Percentiles rank a stretch among this genome's conserved stretches.
Conservation (phyloP, 306 rosid genomes). For the Vigna angularis region DNA sequence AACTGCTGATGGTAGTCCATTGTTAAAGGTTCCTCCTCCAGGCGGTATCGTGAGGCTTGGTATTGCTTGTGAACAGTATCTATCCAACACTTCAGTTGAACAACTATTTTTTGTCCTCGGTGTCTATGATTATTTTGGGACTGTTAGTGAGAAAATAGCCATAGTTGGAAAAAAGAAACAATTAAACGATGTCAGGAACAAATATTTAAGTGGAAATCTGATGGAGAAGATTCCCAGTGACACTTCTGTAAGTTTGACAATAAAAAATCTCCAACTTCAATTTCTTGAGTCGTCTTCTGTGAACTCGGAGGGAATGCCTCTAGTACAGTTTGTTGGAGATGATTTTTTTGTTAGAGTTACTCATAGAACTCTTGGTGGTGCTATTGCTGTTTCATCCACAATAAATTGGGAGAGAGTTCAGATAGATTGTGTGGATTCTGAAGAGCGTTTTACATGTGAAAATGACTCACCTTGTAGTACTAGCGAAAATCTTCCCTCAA, state of each 20-base stretch:
- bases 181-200: slow-evolving; percentile 42
- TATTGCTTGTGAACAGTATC: slow-evolving; percentile 76
- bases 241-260: slow-evolving; percentile 69
- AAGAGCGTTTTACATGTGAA: slow-evolving; percentile 53
- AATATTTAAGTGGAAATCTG: slow-evolving; percentile 55
- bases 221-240: slow-evolving; percentile 82
- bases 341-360: slow-evolving; percentile 71
- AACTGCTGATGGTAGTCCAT: slow-evolving; percentile 89
- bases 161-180: slow-evolving; percentile 60
- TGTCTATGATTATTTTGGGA: slow-evolving; percentile 81
- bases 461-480: slow-evolving; percentile 48
- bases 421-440: slow-evolving; percentile 73
- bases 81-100: slow-evolving; percentile 82
- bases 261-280: slow-evolving; percentile 73
- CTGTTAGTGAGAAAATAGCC: slow-evolving; percentile 79
- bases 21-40: slow-evolving; percentile 85
- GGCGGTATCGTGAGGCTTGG: slow-evolving; percentile 93
- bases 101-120: slow-evolving; percentile 83
- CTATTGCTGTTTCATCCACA: slow-evolving; percentile 79
- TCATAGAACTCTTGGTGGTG: slow-evolving; percentile 95
- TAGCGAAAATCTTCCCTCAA: slow-evolving; percentile 54
- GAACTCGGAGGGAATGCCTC: slow-evolving; percentile 70
- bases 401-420: slow-evolving; percentile 76
- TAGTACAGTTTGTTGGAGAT: slow-evolving; percentile 81
- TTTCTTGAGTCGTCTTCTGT: slow-evolving; percentile 79